Percentiles rank a stretch among this genome's conserved stretches.
Conservation (phyloP, 2,329 filamentous ascomycete genomes). For the Botrytis fragariae region DNA sequence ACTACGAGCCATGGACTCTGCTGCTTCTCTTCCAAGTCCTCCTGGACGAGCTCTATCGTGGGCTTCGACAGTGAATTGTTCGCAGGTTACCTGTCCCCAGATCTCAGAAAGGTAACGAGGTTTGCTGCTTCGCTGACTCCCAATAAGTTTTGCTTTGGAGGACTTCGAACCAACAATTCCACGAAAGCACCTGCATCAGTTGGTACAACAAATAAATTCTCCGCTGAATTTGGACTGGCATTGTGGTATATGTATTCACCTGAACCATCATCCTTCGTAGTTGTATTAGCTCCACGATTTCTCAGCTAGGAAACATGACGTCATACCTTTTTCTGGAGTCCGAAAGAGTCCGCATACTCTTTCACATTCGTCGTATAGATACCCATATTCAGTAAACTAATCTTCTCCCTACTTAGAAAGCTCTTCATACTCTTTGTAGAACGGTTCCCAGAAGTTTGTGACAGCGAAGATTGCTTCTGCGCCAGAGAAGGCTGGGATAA, state of each 20-base stretch:
- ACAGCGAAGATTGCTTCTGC: constrained; percentile 43
- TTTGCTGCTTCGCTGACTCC: background rate
- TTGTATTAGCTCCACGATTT: background rate
- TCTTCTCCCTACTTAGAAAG: constrained; percentile 23
- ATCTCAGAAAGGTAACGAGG: background rate
- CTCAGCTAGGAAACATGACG: background rate
- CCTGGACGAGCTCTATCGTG: background rate
- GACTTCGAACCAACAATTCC: background rate
- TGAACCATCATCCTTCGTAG: background rate
- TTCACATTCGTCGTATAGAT: background rate
- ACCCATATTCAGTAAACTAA: background rate
- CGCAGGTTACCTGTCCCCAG: background rate
- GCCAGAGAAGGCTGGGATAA: constrained; percentile 39
- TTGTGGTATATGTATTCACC: background rate
- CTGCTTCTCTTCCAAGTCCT: background rate
- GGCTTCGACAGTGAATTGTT: background rate
- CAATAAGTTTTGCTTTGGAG: background rate
- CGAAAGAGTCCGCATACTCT: background rate
- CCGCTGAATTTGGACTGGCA: background rate
- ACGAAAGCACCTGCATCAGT: background rate
- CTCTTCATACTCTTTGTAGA: constrained; percentile 21
- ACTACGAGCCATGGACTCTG: background rate
- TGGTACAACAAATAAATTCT: background rate
- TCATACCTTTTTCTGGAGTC: background rate
- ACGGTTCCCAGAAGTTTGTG: constrained; percentile 39